Evolutionary conservation across 306 rosid species (phyloP).

Genomic region (Vigna reflexopilosa): DNA sequence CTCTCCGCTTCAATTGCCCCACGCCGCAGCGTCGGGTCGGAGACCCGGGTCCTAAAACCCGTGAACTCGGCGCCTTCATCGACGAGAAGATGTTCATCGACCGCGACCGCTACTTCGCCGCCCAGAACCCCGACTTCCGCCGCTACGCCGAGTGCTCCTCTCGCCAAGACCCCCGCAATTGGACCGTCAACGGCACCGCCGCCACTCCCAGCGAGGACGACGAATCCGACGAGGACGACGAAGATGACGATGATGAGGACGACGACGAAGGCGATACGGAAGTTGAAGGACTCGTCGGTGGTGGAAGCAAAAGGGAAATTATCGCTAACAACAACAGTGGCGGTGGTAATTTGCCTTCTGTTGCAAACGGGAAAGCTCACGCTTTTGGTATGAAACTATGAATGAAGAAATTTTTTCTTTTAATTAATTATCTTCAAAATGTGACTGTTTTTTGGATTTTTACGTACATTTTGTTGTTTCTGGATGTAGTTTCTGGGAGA

Average conservation of each 20-base stretch:
- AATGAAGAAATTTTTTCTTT: conserved; percentile 11
- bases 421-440: conserved; percentile 19
- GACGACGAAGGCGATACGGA: conserved; percentile 64
- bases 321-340: conserved; percentile 31
- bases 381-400: conserved; percentile 63
- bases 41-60: conserved; percentile 69
- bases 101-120: conserved; percentile 63
- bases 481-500: conserved; percentile 66
- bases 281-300: conserved; percentile 61
- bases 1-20: conserved; percentile 70
- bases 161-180: conserved; percentile 61
- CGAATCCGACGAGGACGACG: conserved; percentile 69
- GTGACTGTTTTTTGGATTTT: neutral
- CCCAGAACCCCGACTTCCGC: conserved; percentile 69
- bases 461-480: conserved; percentile 21
- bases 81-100: conserved; percentile 72
- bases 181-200: conserved; percentile 66
- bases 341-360: conserved; percentile 39
- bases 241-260: conserved; percentile 67
- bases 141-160: conserved; percentile 57
- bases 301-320: conserved; percentile 53
- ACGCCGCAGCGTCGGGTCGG: conserved; percentile 65
- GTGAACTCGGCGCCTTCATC: conserved; percentile 71
- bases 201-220: conserved; percentile 70
- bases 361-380: conserved; percentile 70